Conservation (phyloP, 2,329 filamentous ascomycete genomes). For the Fusarium nodosum region DNA sequence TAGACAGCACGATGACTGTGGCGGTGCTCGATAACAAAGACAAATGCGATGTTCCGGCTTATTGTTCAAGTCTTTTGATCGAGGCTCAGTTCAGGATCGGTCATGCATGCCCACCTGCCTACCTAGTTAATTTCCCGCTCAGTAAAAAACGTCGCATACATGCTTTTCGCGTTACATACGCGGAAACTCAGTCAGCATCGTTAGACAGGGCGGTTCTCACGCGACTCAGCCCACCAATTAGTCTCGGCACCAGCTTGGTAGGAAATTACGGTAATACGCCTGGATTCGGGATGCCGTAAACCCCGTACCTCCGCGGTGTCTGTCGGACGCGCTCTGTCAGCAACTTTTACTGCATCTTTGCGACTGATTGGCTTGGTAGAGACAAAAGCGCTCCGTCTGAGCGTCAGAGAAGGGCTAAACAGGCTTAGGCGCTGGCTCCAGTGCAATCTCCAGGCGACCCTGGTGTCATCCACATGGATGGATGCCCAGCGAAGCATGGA, state of each 20-base stretch:
- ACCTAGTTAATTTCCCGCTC: constrained; percentile 15
- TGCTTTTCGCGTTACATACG: constrained; percentile 25
- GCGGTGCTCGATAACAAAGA: constrained; percentile 24
- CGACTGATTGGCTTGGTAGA: constrained; percentile 36
- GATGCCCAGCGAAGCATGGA: constrained; percentile 19
- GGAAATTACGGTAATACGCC: constrained; percentile 50
- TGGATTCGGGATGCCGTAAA: constrained; percentile 45
- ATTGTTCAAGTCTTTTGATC: constrained; percentile 14
- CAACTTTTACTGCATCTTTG: constrained; percentile 32
- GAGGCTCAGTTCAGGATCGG: constrained; percentile 25
- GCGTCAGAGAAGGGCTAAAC: constrained; percentile 45
- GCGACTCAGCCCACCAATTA: constrained; percentile 41
- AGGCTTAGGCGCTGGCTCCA: constrained; percentile 43
- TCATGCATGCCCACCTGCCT: constrained; percentile 11
- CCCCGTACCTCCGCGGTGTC: constrained; percentile 47
- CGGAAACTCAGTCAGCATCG: constrained; percentile 29
- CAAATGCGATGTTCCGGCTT: constrained; percentile 3
- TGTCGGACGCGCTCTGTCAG: constrained; percentile 41
- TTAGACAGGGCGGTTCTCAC: constrained; percentile 41
- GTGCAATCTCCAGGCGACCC: constrained; percentile 48
- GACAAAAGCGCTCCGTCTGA: constrained; percentile 37
- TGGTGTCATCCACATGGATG: constrained; percentile 28
- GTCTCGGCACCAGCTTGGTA: constrained; percentile 43
- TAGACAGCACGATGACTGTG: constrained; percentile 10
- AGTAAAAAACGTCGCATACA: constrained; percentile 26